Evolutionary conservation across 176 grass and related monocot species (phyloP).

Genomic region (Neostapfia colusana): DNA sequence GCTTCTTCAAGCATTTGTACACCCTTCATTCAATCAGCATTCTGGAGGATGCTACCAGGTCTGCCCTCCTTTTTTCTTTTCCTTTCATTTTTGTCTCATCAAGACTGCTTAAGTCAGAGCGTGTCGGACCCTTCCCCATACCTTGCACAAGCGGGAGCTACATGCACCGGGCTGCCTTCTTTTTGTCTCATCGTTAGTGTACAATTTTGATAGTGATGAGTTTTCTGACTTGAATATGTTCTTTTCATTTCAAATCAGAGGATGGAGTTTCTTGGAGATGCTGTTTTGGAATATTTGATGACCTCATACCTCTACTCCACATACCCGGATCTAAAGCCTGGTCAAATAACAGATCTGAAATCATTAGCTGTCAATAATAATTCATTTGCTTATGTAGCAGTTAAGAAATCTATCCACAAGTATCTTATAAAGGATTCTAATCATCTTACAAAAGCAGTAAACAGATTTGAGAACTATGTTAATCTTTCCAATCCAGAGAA

Average conservation of each 20-base stretch:
- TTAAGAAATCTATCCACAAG: constrained; percentile 64
- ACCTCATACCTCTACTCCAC: constrained; percentile 83
- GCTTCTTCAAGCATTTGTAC: constrained; percentile 78
- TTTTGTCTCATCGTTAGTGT: constrained; percentile 16
- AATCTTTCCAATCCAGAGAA: constrained; percentile 65
- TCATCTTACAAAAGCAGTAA: constrained; percentile 52
- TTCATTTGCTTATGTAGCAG: constrained; percentile 69
- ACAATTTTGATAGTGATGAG: constrained; percentile 31
- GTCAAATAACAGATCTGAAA: constrained; percentile 93
- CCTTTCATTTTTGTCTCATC: not conserved
- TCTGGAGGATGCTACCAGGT: constrained; percentile 96
- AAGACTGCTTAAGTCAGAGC: no score
- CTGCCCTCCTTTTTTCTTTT: not conserved
- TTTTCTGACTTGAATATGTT: constrained; percentile 35
- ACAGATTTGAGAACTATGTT: constrained; percentile 72
- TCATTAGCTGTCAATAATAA: constrained; percentile 74
- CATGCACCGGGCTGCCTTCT: no score
- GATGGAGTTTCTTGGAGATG: constrained; percentile 96
- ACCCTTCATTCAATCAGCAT: constrained; percentile 82
- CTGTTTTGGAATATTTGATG: constrained; percentile 96
- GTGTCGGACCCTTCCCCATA: no score
- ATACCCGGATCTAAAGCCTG: constrained; percentile 88
- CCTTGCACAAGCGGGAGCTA: no score
- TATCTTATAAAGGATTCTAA: constrained; percentile 86
- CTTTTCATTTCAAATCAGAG: constrained; percentile 61